Base-by-base conservation (phyloP, 495 filamentous ascomycete species). In the Penicillium antarcticum region DNA sequence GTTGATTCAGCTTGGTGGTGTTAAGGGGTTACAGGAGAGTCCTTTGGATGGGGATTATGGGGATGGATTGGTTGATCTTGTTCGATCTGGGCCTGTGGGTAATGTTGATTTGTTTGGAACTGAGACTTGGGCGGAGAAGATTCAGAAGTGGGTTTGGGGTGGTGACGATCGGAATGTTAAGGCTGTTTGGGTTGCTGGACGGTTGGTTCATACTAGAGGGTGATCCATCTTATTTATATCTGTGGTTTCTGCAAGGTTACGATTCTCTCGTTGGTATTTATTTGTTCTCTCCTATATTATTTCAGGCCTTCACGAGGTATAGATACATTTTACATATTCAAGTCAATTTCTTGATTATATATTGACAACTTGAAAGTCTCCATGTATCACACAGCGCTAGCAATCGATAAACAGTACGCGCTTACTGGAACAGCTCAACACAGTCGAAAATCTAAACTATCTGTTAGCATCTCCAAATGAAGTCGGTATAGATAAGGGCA, bases 81-180 rank as follows among this genome's bases (percentile, higher is more conserved):
- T 51, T 23, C 54, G 55, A 7, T 17, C 55, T 44, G 58, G 53
- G 3, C 52, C 65, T 13, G 51, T 61, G 4, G 59, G 60, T 3
- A 57, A 61, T 56, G 58, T 95, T 7, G 89, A 96, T 75, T 59
- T 94, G 4, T 97, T 94, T 76, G 90, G 89, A 8, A 85, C 80
- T 73, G 91, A 96, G 78, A 80, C 47, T 6, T 91, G 86, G 89
- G 76, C 82, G 43, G 88, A 96, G 49, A 78, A 74, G 61, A 64
- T 96, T n/a, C 84, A 87, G 31, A 96, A 96, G 76, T 97, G 92
- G 91, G 75, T 95, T 36, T 96, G 84, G 72, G 85, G 80, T 51
- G 92, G 91, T 0, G 91, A 96, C 75, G 91, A 96, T 68, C 68
- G 91, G 48, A 95, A 95, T 69, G 87, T 87, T 0, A 73, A 71